These are phyloP conservation scores for Yarrowia galli DNA, from an alignment of 1,139 yeast genomes.

Conservation along the genomic window DNA sequence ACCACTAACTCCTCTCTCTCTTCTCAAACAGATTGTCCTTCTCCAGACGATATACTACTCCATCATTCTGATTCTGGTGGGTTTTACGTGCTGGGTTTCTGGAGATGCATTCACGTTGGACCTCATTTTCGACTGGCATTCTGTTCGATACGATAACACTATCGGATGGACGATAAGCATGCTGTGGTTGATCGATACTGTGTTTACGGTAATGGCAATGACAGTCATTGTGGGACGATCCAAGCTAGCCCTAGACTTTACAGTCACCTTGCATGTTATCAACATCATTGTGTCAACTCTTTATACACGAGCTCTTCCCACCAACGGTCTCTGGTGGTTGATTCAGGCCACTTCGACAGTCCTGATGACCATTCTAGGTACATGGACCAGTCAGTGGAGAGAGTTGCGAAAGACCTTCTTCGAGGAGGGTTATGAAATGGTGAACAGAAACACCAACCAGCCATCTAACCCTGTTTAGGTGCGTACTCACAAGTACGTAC, in stretches of 20 bases:
- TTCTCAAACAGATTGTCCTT: conserved; percentile 52
- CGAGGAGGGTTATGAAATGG: conserved; percentile 57
- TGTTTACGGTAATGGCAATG: conserved; percentile 69
- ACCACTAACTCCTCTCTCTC: conserved; percentile 52
- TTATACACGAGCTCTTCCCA: conserved; percentile 71
- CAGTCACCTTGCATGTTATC: conserved; percentile 83
- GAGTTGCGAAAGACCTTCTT: conserved; percentile 89
- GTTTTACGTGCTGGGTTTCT: conserved; percentile 51
- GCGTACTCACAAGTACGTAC: not conserved
- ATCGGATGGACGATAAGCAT: conserved; percentile 76
- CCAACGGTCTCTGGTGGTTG: conserved; percentile 81
- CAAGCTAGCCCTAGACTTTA: conserved; percentile 95
- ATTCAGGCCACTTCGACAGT: conserved; percentile 73
- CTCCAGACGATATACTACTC: conserved; percentile 52
- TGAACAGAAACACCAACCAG: conserved; percentile 12
- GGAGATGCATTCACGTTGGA: conserved; percentile 59
- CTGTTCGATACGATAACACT: conserved; percentile 76
- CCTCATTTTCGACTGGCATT: conserved; percentile 86
- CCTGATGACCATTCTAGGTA: conserved; percentile 77
- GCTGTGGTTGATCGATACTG: conserved; percentile 81
- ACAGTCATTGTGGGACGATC: conserved; percentile 90
- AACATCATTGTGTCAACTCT: conserved; percentile 75
- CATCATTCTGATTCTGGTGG: conserved; percentile 50
- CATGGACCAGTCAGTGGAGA: conserved; percentile 87
- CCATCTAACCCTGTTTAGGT: not conserved